Base-by-base conservation (phyloP, 2,329 filamentous ascomycete genomes). In the Sarocladium oryzae region DNA sequence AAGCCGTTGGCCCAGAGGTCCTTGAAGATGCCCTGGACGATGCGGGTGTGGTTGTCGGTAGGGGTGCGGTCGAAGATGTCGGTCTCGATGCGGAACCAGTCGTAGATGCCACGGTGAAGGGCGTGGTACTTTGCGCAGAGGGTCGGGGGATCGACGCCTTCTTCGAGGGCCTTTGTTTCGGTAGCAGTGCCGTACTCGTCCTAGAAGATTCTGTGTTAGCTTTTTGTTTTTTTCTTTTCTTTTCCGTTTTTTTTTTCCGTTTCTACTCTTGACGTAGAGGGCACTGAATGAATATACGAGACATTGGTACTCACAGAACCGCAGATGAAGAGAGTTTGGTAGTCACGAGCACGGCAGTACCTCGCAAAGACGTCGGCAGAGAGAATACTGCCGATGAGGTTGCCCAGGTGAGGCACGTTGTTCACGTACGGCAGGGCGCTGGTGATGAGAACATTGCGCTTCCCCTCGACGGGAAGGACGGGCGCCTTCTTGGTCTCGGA, bases 181-280 rank as follows among this genome's bases (percentile, higher is more conserved):
- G 91, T 96, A 20, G 92, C 91, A 11, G 92, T 97, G 53, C 92
- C 92, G 68, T 96, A 97, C 71, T 97, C 89, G 72, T 96, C 92
- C 49, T 61, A 55, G 18, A 26, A 5, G 35, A 23, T 37, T 18
- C 16, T 36, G 7, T 5, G 36, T 53, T 53, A 43, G 45, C 24
- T 24, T n/a, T 24, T 13, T n/a, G n/a, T n/a, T n/a, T n/a, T n/a
- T n/a, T n/a, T n/a, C n/a, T n/a, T n/a, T n/a, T n/a, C n/a, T n/a
- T n/a, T n/a, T n/a, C n/a, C n/a, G n/a, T n/a, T n/a, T n/a, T n/a
- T n/a, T n/a, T n/a, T n/a, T n/a, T n/a, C n/a, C n/a, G n/a, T n/a
- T n/a, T n/a, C n/a, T n/a, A n/a, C n/a, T n/a, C n/a, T n/a, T n/a
- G n/a, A n/a, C n/a, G n/a, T n/a, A n/a, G n/a, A n/a, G n/a, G n/a